Percentiles rank a stretch among this genome's conserved stretches.
Conservation (phyloP, 441 rosid species). For the Mallotus repandus region DNA sequence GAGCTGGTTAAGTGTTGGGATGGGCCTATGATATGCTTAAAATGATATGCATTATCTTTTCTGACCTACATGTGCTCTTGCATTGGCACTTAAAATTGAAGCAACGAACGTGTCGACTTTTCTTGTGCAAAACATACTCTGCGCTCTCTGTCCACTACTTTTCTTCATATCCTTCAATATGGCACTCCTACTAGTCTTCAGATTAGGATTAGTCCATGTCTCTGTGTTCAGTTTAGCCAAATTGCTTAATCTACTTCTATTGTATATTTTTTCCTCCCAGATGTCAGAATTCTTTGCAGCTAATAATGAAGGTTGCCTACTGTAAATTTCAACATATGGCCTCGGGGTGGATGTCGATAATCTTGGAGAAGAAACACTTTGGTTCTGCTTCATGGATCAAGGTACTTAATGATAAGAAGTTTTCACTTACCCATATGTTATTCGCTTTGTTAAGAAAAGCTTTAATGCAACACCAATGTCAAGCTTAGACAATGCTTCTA, state of each 20-base stretch:
- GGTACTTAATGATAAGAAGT: no score
- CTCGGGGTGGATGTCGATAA: slow-evolving; percentile 72
- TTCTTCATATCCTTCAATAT: slow-evolving; percentile 44
- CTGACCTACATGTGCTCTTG: slow-evolving; percentile 39
- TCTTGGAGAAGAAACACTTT: slow-evolving; percentile 55
- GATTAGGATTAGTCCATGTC: slow-evolving; percentile 36
- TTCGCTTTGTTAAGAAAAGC: slow-evolving; percentile 77
- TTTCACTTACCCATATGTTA: slow-evolving; percentile 90
- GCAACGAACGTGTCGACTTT: slow-evolving; percentile 38
- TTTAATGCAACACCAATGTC: slow-evolving; percentile 88
- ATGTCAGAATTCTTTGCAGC: slow-evolving; percentile 45
- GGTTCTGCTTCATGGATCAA: slow-evolving; percentile 33
- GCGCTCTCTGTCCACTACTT: slow-evolving; percentile 42
- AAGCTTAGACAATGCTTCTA: slow-evolving; percentile 83
- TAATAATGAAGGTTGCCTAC: slow-evolving; percentile 44
- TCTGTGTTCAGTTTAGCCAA: slow-evolving; percentile 46
- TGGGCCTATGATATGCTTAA: no score
- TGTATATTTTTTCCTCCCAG: slow-evolving; percentile 49
- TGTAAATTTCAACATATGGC: slow-evolving; percentile 52
- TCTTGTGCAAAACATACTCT: slow-evolving; percentile 33
- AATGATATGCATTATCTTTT: no score
- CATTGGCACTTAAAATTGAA: slow-evolving; percentile 31
- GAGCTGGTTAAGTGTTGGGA: no score
- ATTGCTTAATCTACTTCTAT: slow-evolving; percentile 48
- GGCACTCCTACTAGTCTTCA: slow-evolving; percentile 40